Percentiles rank a stretch among this genome's conserved stretches.
Evolutionary conservation across 257 asterid species (phyloP).

Genomic region (Linderniella brevidens): DNA sequence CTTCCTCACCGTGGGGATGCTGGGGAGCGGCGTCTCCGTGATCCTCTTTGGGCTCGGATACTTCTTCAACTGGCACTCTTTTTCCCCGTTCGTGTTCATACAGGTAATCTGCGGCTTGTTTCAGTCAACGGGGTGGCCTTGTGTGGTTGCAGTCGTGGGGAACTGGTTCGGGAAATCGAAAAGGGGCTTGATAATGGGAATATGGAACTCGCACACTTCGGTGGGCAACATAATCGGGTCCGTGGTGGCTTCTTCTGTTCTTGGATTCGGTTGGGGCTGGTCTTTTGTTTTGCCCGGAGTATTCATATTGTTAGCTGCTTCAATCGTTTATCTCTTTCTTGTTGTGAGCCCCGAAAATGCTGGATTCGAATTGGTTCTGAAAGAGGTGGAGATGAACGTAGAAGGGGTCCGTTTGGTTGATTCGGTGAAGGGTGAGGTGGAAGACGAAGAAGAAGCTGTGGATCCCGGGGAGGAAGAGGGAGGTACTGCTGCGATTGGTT

Average conservation of each 20-base stretch:
- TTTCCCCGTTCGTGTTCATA: slow-evolving; percentile 31
- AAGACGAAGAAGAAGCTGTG: slow-evolving; percentile 11
- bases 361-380: slow-evolving; percentile 36
- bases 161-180: slow-evolving; percentile 80
- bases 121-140: slow-evolving; percentile 94
- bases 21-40: slow-evolving; percentile 69
- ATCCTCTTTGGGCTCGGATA: slow-evolving; percentile 61
- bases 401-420: slow-evolving; percentile 62
- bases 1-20: slow-evolving; percentile 68
- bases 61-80: slow-evolving; percentile 60
- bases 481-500: slow-evolving; percentile 50
- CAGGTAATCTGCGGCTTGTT: slow-evolving; percentile 79
- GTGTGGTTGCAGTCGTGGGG: slow-evolving; percentile 86
- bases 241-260: slow-evolving; percentile 64
- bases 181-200: slow-evolving; percentile 85
- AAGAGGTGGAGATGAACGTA: slow-evolving; percentile 36
- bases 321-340: slow-evolving; percentile 42
- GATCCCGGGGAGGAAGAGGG: slow-evolving; percentile 23
- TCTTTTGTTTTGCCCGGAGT: slow-evolving; percentile 72
- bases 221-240: slow-evolving; percentile 83
- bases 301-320: slow-evolving; percentile 32
- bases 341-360: slow-evolving; percentile 50
- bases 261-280: slow-evolving; percentile 97
- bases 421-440: slow-evolving; percentile 23
- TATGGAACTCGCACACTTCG: slow-evolving; percentile 82